Conservation (phyloP, 2,329 filamentous ascomycete species). For the Keithomyces neogunnii region DNA sequence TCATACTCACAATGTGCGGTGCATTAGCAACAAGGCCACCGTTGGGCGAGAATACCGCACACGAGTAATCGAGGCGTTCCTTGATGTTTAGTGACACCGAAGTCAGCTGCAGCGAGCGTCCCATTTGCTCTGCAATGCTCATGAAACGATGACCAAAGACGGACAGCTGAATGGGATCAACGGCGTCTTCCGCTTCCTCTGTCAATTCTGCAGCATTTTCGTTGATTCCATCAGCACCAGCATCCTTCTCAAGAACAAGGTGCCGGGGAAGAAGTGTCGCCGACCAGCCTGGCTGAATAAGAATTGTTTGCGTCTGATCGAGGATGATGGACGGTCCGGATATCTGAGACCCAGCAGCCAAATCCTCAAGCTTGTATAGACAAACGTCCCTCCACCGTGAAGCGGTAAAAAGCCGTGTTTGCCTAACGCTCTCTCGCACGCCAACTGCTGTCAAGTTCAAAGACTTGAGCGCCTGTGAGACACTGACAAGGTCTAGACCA, state of each 20-base stretch:
- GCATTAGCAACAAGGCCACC: conserved; percentile 68
- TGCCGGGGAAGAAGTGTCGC: conserved; percentile 25
- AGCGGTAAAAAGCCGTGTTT: conserved; percentile 13
- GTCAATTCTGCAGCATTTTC: background rate
- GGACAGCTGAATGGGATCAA: conserved; percentile 57
- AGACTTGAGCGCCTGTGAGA: conserved; percentile 10
- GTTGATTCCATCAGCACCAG: background rate
- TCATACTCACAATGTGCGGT: conserved; percentile 46
- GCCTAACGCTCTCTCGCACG: conserved; percentile 8
- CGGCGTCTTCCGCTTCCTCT: conserved; percentile 10
- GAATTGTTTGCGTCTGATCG: conserved; percentile 64
- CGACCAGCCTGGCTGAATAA: conserved; percentile 43
- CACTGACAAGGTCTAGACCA: no score
- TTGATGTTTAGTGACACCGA: conserved; percentile 73
- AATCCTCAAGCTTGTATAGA: conserved; percentile 15
- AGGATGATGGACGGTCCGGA: conserved; percentile 44
- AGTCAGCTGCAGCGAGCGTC: conserved; percentile 69
- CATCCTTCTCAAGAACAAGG: conserved; percentile 22
- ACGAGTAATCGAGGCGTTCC: conserved; percentile 73
- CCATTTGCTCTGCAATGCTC: conserved; percentile 81
- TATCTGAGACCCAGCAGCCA: conserved; percentile 10
- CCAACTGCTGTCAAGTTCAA: conserved; percentile 4
- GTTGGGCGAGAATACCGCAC: conserved; percentile 67
- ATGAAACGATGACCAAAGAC: conserved; percentile 78
- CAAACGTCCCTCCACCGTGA: conserved; percentile 13